These are phyloP conservation scores for Abelmoschus esculentus DNA, from an alignment of 345 rosid species.

Conservation along the genomic window DNA sequence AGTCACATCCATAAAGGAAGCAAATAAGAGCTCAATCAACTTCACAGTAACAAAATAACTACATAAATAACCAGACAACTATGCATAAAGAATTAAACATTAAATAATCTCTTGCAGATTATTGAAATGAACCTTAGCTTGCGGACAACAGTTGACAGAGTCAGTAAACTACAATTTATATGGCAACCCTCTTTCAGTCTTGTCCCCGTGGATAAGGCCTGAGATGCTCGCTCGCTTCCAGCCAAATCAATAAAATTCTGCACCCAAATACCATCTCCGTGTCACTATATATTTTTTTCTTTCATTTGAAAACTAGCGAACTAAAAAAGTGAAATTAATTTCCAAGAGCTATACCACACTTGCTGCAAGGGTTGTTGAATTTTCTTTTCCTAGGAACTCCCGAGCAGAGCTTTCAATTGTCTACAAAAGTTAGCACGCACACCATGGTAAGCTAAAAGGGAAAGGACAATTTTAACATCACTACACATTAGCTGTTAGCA, in stretches of 20 bases:
- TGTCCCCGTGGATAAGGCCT: conserved; percentile 76
- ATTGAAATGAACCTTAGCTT: conserved; percentile 63
- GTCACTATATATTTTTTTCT: neutral
- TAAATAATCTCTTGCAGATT: neutral
- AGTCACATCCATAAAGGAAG: neutral
- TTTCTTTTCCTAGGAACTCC: conserved; percentile 88
- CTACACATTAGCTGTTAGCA: neutral
- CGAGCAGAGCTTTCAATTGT: conserved; percentile 93
- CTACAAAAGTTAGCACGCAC: conserved; percentile 32
- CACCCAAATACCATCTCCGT: conserved; percentile 17
- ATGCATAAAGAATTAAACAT: neutral
- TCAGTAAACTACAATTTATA: conserved; percentile 90
- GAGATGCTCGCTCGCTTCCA: conserved; percentile 98
- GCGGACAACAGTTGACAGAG: conserved; percentile 91
- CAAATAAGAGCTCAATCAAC: neutral
- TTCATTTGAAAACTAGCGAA: neutral
- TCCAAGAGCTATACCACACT: conserved; percentile 60
- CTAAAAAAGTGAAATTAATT: conserved; percentile 5
- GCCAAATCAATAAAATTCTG: conserved; percentile 96
- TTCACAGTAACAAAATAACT: neutral
- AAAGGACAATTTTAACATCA: neutral
- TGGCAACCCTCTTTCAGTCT: conserved; percentile 98
- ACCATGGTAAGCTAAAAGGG: neutral
- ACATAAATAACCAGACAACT: neutral
- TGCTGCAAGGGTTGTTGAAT: conserved; percentile 79